Base-by-base conservation (phyloP, 2,329 filamentous ascomycete species). In the Thelonectria rubi region DNA sequence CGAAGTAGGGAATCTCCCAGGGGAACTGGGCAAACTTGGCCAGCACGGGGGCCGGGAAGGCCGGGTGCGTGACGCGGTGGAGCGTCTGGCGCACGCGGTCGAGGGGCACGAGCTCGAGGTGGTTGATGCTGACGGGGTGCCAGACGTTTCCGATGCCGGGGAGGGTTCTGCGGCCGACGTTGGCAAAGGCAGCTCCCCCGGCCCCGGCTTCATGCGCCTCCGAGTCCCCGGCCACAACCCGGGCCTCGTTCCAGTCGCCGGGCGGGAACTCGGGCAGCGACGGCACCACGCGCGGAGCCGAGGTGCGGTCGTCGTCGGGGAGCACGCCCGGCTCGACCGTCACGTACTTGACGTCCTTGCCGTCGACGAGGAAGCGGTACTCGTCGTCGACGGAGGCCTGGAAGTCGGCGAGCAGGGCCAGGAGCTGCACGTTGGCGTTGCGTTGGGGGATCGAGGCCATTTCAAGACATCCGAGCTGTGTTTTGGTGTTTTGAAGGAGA, bases 171-270 rank as follows among this genome's bases (percentile, higher is more conserved):
- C 69, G 69, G 49, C 62, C 57, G 15, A 68, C 69, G 43, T 65
- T 53, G 40, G 68, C 54, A 59, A 79, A 78, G 63, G 65, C 58
- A 2, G 72, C 40, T 9, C 18, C 40, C 5, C 40, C 40, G 40
- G 14, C 17, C 14, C 14, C 37, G 14, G 37, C 5, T 24, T 70
- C 74, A n/a, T 2, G 62, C 69, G 7, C 59, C 48, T 12, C 57
- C 43, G 24, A n/a, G n/a, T 76, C 61, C 39, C 67, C 65, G 21
- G 15, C 12, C 12, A 71, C 66, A 43, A 81, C 69, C 34, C 73
- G 73, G 48, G 73, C 79, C 48, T 69, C 65, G 58, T 80, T 81
- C 79, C 78, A 81, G 62, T 78, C 73, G 11, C 78, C 77, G 1
- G 69, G 49, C 1, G 77, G 77, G 15, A 81, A 75, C 5, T 70